A percentile compares a stretch with the other conserved stretches of the same genome.
Conservation (phyloP, 805 yeast species). For the Candida qinlingensis region DNA sequence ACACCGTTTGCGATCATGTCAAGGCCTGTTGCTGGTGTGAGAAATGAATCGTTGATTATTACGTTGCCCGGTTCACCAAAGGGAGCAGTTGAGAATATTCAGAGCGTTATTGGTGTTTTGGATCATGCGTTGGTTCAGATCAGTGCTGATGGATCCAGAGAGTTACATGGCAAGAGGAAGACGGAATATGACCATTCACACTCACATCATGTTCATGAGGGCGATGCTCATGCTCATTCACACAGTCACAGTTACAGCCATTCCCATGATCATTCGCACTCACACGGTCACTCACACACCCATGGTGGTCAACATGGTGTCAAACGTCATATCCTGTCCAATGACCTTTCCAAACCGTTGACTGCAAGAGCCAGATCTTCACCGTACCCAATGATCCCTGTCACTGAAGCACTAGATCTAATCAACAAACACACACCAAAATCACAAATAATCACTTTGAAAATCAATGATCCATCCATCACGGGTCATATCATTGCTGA, state of each 20-base stretch:
- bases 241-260: slow-evolving; percentile 17
- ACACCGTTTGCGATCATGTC: slow-evolving; percentile 46
- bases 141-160: slow-evolving; percentile 32
- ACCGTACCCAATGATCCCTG: slow-evolving; percentile 43
- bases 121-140: slow-evolving; percentile 40
- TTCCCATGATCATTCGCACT: slow-evolving; percentile 4
- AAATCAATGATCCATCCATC: slow-evolving; percentile 26
- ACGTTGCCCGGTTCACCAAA: slow-evolving; percentile 51
- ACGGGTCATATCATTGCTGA: slow-evolving; percentile 38
- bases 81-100: slow-evolving; percentile 41
- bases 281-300: slow-evolving; percentile 13
- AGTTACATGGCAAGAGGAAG: slow-evolving; percentile 28
- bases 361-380: slow-evolving; percentile 39
- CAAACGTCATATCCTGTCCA: slow-evolving; percentile 34
- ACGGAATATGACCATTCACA: slow-evolving; percentile 9
- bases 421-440: slow-evolving; percentile 31
- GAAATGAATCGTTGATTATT: slow-evolving; percentile 32
- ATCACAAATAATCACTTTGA: slow-evolving; percentile 21
- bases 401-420: slow-evolving; percentile 32
- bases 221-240: not conserved
- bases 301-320: slow-evolving; percentile 22
- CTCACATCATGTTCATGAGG: not conserved
- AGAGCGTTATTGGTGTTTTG: slow-evolving; percentile 32
- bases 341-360: slow-evolving; percentile 33
- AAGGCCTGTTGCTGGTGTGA: slow-evolving; percentile 46